phyloP scores from a whole-genome alignment of 306 rosid species.

The Begonia peltatifolia region DNA sequence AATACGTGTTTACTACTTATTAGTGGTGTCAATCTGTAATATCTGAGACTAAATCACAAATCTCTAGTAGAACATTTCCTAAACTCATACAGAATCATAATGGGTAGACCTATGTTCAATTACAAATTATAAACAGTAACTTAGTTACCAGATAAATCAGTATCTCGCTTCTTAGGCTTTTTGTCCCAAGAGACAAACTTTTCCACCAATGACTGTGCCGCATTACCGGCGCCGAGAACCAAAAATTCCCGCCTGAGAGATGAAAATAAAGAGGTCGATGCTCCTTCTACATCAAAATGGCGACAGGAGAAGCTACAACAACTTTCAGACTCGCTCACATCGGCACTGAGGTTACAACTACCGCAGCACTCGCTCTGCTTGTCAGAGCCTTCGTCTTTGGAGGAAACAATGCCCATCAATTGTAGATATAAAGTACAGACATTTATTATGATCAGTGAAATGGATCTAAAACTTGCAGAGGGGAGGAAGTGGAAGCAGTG shows the following conservation, averaged over 20 bases:
- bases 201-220: conserved; percentile 59
- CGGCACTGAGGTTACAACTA: conserved; percentile 80
- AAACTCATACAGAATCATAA: too few species aligned
- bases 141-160: conserved; percentile 51
- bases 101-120: too few species aligned
- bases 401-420: conserved; percentile 57
- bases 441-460: conserved; percentile 5
- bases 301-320: conserved; percentile 66
- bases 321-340: conserved; percentile 86
- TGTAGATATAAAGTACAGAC: conserved; percentile 18
- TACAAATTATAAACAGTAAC: too few species aligned
- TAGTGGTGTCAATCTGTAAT: too few species aligned
- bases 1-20: too few species aligned
- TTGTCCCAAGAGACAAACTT: conserved; percentile 60
- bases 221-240: conserved; percentile 40
- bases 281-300: conserved; percentile 59
- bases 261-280: conserved; percentile 57
- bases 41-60: too few species aligned
- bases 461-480: background rate
- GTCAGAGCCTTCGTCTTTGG: conserved; percentile 61
- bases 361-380: conserved; percentile 76
- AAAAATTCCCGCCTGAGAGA: conserved; percentile 39
- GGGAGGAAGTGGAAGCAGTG: background rate
- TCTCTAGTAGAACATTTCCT: too few species aligned
- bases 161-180: conserved; percentile 33